Base-by-base conservation (phyloP, 2,329 filamentous ascomycete species). In the Penicillium capsulatum region DNA sequence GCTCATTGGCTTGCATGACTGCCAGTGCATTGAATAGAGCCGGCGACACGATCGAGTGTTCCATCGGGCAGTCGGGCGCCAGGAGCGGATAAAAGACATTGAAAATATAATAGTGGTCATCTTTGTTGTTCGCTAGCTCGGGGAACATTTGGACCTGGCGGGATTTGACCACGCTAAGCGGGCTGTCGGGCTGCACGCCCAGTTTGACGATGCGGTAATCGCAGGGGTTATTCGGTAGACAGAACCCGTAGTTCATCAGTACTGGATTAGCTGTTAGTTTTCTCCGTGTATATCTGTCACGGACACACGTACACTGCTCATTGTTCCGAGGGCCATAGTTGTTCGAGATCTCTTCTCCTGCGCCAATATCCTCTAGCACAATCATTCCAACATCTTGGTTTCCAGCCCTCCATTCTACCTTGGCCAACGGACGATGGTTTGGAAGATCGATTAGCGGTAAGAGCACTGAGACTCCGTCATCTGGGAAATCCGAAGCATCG, bases 251-350 rank as follows among this genome's bases (percentile, higher is more conserved):
- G 37, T 67, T 69, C 50, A 70, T 61, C 55, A 72, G 63, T 40
- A 69, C 65, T 69, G 30, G 5, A 4, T 22, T 9, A 19, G n/a
- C 5, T 24, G 32, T 54, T 17, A 49, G 48, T 30, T 29, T 14
- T 7, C 26, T 14, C 9, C 6, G 6, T 13, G 8, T 6, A 27
- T 16, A 7, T 17, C 3, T 11, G 24, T 13, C 3, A 26, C 2
- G 5, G 11, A 7, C 10, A 28, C 17, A 46, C 64, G 32, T 45
- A 66, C 70, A 66, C 64, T 86, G 82, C 42, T 81, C 83, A 53
- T 88, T 89, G 5, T 83, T 85, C 62, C 86, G 85, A n/a, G 70
- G 65, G 19, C 84, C 84, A 55, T 89, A 89, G 59, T 86, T 87
- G 66, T 86, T 86, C 54, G 73, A 81, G 16, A 76, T 64, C 47